Conservation (phyloP, 495 filamentous ascomycete species). For the Cudoniella acicularis region DNA sequence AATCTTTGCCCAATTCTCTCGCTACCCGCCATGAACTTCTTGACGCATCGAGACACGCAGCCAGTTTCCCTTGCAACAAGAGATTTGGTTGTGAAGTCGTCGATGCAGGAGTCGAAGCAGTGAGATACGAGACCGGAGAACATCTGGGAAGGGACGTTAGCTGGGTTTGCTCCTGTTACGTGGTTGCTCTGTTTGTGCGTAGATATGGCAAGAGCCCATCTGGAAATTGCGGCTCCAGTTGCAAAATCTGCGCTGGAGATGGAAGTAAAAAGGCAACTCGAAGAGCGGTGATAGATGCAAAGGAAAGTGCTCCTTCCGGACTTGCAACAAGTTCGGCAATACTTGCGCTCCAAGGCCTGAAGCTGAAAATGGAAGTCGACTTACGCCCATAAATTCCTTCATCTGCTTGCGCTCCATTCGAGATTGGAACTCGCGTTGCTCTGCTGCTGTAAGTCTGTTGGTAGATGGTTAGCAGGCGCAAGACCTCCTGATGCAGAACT, state of each 20-base stretch:
- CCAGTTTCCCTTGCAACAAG: constrained; percentile 79
- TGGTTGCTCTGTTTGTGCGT: no score
- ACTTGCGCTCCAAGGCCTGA: background rate
- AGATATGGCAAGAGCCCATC: no score
- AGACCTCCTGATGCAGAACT: background rate
- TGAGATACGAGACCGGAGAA: constrained; percentile 92
- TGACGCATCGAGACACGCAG: constrained; percentile 89
- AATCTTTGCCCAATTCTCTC: constrained; percentile 86
- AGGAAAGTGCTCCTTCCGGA: background rate
- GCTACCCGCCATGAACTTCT: constrained; percentile 87
- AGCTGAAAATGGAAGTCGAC: constrained; percentile 22
- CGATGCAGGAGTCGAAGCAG: constrained; percentile 96
- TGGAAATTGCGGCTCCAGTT: background rate
- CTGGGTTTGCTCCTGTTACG: constrained; percentile 1
- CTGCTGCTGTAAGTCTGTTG: constrained; percentile 64
- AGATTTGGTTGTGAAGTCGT: constrained; percentile 97
- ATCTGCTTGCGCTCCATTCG: constrained; percentile 96
- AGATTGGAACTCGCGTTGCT: constrained; percentile 86
- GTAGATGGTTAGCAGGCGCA: constrained; percentile 1
- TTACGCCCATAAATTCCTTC: constrained; percentile 96
- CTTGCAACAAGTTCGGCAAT: background rate
- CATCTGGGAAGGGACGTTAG: constrained; percentile 55
- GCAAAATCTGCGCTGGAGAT: background rate
- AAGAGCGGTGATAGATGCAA: background rate
- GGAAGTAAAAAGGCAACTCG: background rate